Percentiles rank a stretch among this genome's conserved stretches.
phyloP scores from a whole-genome alignment of 306 rosid genomes.

The Canavalia gladiata region DNA sequence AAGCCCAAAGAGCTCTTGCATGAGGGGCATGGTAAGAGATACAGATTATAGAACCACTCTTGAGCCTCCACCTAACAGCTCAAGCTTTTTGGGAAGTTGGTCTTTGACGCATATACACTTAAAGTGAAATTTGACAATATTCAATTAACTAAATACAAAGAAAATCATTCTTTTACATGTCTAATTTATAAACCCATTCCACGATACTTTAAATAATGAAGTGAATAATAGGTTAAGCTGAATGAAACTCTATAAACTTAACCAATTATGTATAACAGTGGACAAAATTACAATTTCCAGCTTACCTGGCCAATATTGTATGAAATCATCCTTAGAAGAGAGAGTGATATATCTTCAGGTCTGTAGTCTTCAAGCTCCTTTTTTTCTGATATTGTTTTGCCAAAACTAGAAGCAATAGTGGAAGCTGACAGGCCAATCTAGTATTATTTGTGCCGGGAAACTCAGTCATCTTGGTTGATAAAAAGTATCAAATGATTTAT shows the following conservation, averaged over 20 bases:
- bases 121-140: conserved; percentile 4
- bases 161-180: neutral
- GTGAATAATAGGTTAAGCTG: conserved; percentile 20
- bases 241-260: conserved; percentile 16
- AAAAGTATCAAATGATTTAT: conserved; percentile 37
- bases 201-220: neutral
- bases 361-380: conserved; percentile 95
- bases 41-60: neutral
- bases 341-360: conserved; percentile 97
- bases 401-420: conserved; percentile 98
- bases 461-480: conserved; percentile 45
- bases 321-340: conserved; percentile 97
- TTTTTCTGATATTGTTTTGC: conserved; percentile 87
- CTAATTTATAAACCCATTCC: conserved; percentile 12
- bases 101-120: neutral
- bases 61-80: conserved; percentile 11
- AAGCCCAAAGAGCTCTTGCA: neutral
- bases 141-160: conserved; percentile 10
- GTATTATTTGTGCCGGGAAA: conserved; percentile 45
- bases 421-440: conserved; percentile 98
- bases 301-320: conserved; percentile 99
- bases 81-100: neutral
- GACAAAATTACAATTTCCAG: conserved; percentile 34
- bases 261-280: neutral
- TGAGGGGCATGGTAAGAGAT: conserved; percentile 2